These are phyloP conservation scores for Asterophora parasitica DNA, from an alignment of 768 basidiomycete genomes.

Conservation along the genomic window DNA sequence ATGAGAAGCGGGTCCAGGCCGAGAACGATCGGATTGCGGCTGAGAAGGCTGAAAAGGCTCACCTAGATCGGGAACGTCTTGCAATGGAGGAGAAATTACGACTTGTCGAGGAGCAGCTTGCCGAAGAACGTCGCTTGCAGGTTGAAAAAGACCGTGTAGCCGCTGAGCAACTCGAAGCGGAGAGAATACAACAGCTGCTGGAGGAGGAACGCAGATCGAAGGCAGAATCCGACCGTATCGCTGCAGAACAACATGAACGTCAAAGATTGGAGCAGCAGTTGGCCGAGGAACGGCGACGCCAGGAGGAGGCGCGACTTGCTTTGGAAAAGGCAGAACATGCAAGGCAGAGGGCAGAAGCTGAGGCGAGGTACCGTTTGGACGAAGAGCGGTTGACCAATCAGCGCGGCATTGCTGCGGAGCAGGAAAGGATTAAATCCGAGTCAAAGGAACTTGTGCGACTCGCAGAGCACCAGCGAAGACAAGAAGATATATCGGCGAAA, in stretches of 20 bases:
- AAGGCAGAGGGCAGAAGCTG: slow-evolving; percentile 17
- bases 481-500: not conserved
- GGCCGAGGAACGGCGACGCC: slow-evolving; percentile 13
- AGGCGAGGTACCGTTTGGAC: slow-evolving; percentile 11
- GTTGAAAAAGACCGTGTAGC: slow-evolving; percentile 22
- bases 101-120: slow-evolving; percentile 26
- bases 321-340: slow-evolving; percentile 2
- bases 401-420: slow-evolving; percentile 14
- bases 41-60: slow-evolving; percentile 30
- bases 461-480: not conserved
- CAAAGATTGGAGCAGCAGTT: slow-evolving; percentile 14
- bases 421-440: slow-evolving; percentile 10
- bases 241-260: slow-evolving; percentile 16
- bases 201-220: slow-evolving; percentile 19
- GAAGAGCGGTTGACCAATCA: not conserved
- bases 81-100: slow-evolving; percentile 31
- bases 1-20: slow-evolving; percentile 14
- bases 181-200: slow-evolving; percentile 20
- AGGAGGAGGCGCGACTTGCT: slow-evolving; percentile 15
- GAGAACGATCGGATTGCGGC: slow-evolving; percentile 23
- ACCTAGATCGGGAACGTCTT: slow-evolving; percentile 28
- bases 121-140: slow-evolving; percentile 27
- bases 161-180: slow-evolving; percentile 17
- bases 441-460: slow-evolving; percentile 16
- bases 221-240: slow-evolving; percentile 22